Conservation (phyloP, 2,329 filamentous ascomycete genomes). For the Didymella sp. region DNA sequence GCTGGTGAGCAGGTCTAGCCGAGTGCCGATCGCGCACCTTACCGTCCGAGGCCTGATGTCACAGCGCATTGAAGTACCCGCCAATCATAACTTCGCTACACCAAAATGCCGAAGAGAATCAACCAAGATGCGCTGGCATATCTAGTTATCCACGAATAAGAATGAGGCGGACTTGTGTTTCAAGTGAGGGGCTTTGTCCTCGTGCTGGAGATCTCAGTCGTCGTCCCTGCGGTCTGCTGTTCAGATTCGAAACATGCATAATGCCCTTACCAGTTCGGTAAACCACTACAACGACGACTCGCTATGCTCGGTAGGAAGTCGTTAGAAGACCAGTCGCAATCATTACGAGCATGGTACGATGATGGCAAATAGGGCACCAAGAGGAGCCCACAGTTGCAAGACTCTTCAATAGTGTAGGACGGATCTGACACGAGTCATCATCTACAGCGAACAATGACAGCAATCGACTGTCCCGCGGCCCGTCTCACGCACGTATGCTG, state of each 20-base stretch:
- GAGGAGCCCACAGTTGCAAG: not conserved
- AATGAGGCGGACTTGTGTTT: slow-evolving; percentile 15
- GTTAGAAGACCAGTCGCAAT: slow-evolving; percentile 2
- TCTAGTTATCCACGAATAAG: slow-evolving; percentile 17
- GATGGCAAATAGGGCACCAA: not conserved
- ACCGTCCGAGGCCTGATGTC: slow-evolving; percentile 29
- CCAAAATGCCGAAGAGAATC: not conserved
- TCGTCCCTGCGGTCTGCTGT: slow-evolving; percentile 15
- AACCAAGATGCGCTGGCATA: slow-evolving; percentile 30
- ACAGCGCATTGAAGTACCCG: slow-evolving; percentile 20
- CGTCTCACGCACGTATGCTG: not conserved
- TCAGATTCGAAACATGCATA: slow-evolving; percentile 25
- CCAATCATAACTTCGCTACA: slow-evolving; percentile 31
- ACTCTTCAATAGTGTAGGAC: not conserved
- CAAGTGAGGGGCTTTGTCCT: slow-evolving; percentile 6
- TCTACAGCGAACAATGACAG: not conserved
- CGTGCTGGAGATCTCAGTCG: slow-evolving; percentile 9
- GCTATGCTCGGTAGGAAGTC: not conserved
- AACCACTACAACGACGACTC: slow-evolving; percentile 1
- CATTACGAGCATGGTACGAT: slow-evolving; percentile 5
- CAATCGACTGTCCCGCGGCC: not conserved
- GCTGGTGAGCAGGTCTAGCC: slow-evolving; percentile 25
- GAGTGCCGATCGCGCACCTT: slow-evolving; percentile 19
- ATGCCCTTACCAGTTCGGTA: slow-evolving; percentile 7
- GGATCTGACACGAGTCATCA: not conserved